Evolutionary conservation across 148 eudicot species (phyloP).

Genomic region (Fagopyrum esculentum): DNA sequence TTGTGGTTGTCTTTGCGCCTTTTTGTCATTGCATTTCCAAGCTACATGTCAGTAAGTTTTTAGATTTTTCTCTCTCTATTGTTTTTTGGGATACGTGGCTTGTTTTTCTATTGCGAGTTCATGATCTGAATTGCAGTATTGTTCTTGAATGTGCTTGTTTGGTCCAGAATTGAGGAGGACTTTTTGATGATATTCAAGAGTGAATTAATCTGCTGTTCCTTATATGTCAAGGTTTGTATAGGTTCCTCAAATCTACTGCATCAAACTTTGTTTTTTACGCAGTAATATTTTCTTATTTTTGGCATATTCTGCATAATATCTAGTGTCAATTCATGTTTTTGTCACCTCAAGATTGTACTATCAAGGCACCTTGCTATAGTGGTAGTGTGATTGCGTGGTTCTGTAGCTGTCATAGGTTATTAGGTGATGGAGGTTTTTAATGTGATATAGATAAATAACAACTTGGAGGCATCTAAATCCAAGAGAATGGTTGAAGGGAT

Average conservation of each 20-base stretch:
- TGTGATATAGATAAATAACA: not conserved
- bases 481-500: not conserved
- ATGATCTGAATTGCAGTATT: not conserved
- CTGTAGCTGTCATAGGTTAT: constrained; percentile 3
- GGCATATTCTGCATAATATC: not conserved
- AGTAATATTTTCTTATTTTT: constrained; percentile 3
- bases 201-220: not conserved
- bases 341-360: not conserved
- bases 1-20: not conserved
- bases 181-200: not conserved
- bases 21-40: not conserved
- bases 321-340: not conserved
- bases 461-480: not conserved
- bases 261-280: not conserved
- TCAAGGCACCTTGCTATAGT: not conserved
- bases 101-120: not conserved
- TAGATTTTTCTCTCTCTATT: not conserved
- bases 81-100: not conserved
- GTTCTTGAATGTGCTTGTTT: not conserved
- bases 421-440: constrained; percentile 9
- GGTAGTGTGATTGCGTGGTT: not conserved
- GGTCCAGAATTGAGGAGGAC: not conserved
- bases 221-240: constrained; percentile 4
- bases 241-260: not conserved
- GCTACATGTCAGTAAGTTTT: not conserved